Percentiles rank a stretch among this genome's conserved stretches.
These are phyloP conservation scores for Moricandia arvensis DNA, from an alignment of 345 rosid species.

Conservation along the genomic window DNA sequence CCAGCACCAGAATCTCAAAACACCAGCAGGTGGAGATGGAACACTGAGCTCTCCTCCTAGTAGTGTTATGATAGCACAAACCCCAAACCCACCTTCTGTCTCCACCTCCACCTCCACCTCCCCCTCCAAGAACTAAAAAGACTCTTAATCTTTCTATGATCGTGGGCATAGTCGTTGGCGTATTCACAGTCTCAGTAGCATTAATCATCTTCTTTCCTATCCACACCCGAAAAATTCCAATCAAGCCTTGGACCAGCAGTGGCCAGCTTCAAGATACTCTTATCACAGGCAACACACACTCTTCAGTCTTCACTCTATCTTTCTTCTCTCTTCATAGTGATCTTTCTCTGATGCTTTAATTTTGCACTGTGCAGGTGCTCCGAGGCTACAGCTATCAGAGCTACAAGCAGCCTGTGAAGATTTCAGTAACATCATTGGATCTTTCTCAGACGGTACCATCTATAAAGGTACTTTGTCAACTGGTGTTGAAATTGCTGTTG, in stretches of 20 bases:
- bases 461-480: conserved; percentile 93
- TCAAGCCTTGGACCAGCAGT: conserved; percentile 85
- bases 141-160: conserved; percentile 10
- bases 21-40: not conserved
- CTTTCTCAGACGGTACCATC: conserved; percentile 60
- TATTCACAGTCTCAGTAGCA: conserved; percentile 39
- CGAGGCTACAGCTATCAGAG: conserved; percentile 75
- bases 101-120: not conserved
- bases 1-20: not conserved
- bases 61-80: conserved; percentile 6
- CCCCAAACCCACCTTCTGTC: not conserved
- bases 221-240: conserved; percentile 57
- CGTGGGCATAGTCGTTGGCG: conserved; percentile 37
- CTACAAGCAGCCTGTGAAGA: conserved; percentile 94
- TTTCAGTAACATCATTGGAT: conserved; percentile 87
- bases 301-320: not conserved
- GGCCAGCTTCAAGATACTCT: conserved; percentile 87
- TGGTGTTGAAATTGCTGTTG: conserved; percentile 88
- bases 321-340: too few relatives aligned
- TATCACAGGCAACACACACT: conserved; percentile 56
- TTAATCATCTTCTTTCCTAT: conserved; percentile 44
- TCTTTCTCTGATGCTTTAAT: not conserved
- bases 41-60: conserved; percentile 14
- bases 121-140: not conserved
- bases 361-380: conserved; percentile 56